Percentiles rank a stretch among this genome's conserved stretches.
These are phyloP conservation scores for Bruguiera sexangula DNA, from an alignment of 345 rosid species.

Conservation along the genomic window DNA sequence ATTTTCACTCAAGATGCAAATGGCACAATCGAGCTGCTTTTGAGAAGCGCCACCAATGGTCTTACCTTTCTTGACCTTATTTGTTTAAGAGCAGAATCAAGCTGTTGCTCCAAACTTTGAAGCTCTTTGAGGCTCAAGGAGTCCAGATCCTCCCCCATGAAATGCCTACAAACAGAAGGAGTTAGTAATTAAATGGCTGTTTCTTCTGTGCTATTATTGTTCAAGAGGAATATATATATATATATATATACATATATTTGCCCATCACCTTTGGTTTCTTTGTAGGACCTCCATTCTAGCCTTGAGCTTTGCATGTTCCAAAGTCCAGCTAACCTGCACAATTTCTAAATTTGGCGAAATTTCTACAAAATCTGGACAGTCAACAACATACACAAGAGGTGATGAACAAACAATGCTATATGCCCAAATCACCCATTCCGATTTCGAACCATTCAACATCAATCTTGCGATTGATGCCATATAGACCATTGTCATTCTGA, in stretches of 20 bases:
- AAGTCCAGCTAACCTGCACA: constrained; percentile 67
- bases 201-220: background rate
- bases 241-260: no score
- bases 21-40: no score
- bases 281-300: constrained; percentile 83
- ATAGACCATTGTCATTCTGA: background rate
- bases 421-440: no score
- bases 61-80: constrained; percentile 67
- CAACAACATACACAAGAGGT: no score
- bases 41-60: background rate
- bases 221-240: background rate
- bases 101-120: constrained; percentile 80
- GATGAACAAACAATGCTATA: no score
- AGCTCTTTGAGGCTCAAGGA: constrained; percentile 67
- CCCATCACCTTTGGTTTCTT: constrained; percentile 60
- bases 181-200: background rate
- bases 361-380: no score
- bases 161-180: constrained; percentile 52
- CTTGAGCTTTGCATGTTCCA: constrained; percentile 89
- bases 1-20: background rate
- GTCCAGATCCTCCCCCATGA: constrained; percentile 86
- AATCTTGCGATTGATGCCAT: no score
- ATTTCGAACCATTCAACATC: no score
- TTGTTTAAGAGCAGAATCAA: constrained; percentile 69
- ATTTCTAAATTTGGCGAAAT: background rate